phyloP scores from a whole-genome alignment of 345 rosid species.

The Geranium rotundifolium region DNA sequence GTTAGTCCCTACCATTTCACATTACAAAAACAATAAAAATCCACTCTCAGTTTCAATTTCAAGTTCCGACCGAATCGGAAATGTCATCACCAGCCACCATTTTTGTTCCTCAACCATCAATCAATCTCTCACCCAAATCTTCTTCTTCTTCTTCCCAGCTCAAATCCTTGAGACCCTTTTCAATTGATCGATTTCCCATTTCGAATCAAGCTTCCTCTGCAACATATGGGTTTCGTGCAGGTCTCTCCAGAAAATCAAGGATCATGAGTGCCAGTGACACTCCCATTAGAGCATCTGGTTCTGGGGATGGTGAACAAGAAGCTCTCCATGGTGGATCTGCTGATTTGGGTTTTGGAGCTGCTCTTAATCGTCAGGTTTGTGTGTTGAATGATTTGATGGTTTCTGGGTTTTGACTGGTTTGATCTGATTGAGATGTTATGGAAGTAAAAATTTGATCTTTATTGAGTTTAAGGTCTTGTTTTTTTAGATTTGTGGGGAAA shows the following conservation, averaged over 20 bases:
- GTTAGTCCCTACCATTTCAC: too few relatives aligned
- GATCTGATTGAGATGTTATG: background rate
- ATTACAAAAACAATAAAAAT: too few relatives aligned
- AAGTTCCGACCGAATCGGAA: background rate
- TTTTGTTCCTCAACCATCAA: too few relatives aligned
- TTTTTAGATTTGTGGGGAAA: too few relatives aligned
- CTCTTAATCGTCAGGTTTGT: conserved; percentile 10
- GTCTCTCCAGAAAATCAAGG: background rate
- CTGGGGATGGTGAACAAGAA: background rate
- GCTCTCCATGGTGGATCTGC: background rate
- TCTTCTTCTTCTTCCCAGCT: background rate
- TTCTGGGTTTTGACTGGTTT: background rate
- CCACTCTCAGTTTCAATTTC: too few relatives aligned
- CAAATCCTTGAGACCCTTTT: background rate
- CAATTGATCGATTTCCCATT: background rate
- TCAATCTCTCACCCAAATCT: background rate
- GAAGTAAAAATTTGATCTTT: background rate
- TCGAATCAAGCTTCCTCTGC: background rate
- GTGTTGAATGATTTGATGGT: background rate
- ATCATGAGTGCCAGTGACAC: background rate
- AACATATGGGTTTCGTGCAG: background rate
- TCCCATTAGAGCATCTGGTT: background rate
- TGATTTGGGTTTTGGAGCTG: conserved; percentile 2
- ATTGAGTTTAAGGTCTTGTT: background rate
- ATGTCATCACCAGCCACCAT: background rate